Evolutionary conservation across 176 grass and related monocot genomes (phyloP).

Genomic region (Puya raimondii): DNA sequence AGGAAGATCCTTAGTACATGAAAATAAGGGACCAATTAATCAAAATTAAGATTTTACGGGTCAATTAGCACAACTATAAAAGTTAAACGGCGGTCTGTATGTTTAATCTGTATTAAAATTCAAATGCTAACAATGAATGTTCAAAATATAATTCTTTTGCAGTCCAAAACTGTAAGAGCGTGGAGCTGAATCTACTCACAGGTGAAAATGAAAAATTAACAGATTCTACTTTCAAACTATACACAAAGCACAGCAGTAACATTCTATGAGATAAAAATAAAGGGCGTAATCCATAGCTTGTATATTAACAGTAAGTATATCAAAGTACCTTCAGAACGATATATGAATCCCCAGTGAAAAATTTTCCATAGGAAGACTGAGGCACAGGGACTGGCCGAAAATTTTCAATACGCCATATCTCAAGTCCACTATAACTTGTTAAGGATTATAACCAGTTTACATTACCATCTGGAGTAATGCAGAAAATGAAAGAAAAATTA

Average conservation of each 20-base stretch:
- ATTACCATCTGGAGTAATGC: not conserved
- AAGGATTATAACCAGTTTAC: constrained; percentile 26
- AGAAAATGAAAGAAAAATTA: not conserved
- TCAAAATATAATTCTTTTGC: not conserved
- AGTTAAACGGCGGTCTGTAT: too few species aligned
- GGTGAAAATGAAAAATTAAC: not conserved
- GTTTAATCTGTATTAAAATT: not conserved
- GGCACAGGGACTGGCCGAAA: constrained; percentile 60
- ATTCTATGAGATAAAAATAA: constrained; percentile 5
- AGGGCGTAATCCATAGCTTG: not conserved
- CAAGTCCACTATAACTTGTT: constrained; percentile 52
- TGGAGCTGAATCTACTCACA: not conserved
- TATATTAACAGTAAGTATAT: constrained; percentile 6
- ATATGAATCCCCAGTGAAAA: constrained; percentile 93
- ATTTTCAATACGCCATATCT: constrained; percentile 89
- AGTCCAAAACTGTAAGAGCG: not conserved
- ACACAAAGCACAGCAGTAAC: not conserved
- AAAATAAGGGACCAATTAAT: too few species aligned
- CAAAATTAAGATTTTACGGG: too few species aligned
- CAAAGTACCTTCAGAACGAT: constrained; percentile 74
- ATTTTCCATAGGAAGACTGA: constrained; percentile 66
- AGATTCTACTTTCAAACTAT: not conserved
- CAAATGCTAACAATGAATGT: not conserved
- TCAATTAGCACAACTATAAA: too few species aligned
- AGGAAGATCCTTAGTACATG: not conserved